Percentiles rank a stretch among this genome's conserved stretches.
Conservation (phyloP, 2,329 filamentous ascomycete species). For the Onygenales sp. region DNA sequence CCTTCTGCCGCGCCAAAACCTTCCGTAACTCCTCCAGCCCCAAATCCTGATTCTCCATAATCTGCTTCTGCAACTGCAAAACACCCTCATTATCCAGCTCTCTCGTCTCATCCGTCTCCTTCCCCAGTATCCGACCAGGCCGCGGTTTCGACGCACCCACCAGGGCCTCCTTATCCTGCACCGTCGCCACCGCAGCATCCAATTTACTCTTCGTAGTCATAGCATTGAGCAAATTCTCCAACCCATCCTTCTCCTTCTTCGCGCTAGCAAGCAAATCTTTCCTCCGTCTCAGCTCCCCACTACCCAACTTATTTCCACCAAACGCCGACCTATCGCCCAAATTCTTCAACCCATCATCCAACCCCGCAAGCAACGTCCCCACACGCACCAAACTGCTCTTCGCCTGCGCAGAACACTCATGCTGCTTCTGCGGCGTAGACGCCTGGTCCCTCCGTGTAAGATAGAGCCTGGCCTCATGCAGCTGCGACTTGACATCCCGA, state of each 20-base stretch:
- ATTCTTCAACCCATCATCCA: constrained; percentile 48
- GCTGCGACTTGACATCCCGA: constrained; percentile 48
- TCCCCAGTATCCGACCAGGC: constrained; percentile 41
- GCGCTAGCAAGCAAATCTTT: constrained; percentile 49
- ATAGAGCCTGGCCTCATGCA: constrained; percentile 51
- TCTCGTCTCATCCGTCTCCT: constrained; percentile 52
- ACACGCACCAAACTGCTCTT: constrained; percentile 52
- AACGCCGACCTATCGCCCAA: constrained; percentile 21
- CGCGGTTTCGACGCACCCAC: constrained; percentile 27
- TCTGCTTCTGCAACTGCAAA: constrained; percentile 52
- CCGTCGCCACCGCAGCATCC: constrained; percentile 37
- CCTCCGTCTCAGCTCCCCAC: constrained; percentile 51
- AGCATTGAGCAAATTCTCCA: constrained; percentile 51
- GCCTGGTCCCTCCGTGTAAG: constrained; percentile 54
- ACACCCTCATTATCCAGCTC: constrained; percentile 57
- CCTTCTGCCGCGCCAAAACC: constrained; percentile 50
- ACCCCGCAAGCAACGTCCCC: constrained; percentile 43
- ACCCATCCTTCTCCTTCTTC: constrained; percentile 52
- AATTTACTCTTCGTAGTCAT: constrained; percentile 44
- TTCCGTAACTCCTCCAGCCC: constrained; percentile 50
- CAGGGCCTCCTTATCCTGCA: constrained; percentile 36
- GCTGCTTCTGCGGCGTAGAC: constrained; percentile 48
- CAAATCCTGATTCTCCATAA: constrained; percentile 53
- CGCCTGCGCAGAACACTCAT: constrained; percentile 52
- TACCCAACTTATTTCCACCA: constrained; percentile 38